Evolutionary conservation across 768 basidiomycete genomes (phyloP), one percentile per base, ranked within the genome.

Genomic region (Lentinula guzmanii): DNA sequence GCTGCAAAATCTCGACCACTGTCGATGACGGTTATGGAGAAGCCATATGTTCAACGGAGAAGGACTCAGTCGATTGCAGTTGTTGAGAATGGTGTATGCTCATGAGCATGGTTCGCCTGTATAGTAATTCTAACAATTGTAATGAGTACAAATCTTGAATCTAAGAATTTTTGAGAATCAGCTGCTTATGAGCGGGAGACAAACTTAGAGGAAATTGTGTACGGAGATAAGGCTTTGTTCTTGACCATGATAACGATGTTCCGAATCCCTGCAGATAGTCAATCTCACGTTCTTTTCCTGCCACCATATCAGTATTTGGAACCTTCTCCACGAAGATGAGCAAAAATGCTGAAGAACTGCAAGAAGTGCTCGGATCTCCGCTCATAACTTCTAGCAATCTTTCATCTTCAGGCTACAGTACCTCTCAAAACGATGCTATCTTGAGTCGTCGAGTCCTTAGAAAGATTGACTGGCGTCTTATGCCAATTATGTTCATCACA

Each of bases 401-500:
- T 1, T 33, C 53, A 8, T 37, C 53, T 11, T 24, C 10, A n/a
- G 9, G 18, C 37, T 39, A n/a, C 18, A 4, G 21, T 21, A 13
- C 35, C 53, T 37, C 31, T 34, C 37, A 39, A 3, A 15, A 33
- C 4, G 51, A 52, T 52, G 9, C 16, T 35, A 10, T 18, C n/a
- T 11, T 52, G 1, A 5, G 28, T 52, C 31, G 51, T 3, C 51
- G 51, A 18, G 34, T 54, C 37, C 53, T 54, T 41, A n/a, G 53
- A 54, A 54, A 54, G 37, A 41, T 41, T 15, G 53, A 54, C 37
- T 54, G 53, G 53, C 35, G 37, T 21, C 53, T 54, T 21, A 35
- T 54, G 33, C 53, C 53, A 21, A 54, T 54, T 13, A 54, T 54
- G 53, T 54, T 54, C 37, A 54, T 54, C 37, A 54, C 53, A 5